phyloP scores from a whole-genome alignment of 75 land plant genomes.

The Sequoiadendron giganteum region DNA sequence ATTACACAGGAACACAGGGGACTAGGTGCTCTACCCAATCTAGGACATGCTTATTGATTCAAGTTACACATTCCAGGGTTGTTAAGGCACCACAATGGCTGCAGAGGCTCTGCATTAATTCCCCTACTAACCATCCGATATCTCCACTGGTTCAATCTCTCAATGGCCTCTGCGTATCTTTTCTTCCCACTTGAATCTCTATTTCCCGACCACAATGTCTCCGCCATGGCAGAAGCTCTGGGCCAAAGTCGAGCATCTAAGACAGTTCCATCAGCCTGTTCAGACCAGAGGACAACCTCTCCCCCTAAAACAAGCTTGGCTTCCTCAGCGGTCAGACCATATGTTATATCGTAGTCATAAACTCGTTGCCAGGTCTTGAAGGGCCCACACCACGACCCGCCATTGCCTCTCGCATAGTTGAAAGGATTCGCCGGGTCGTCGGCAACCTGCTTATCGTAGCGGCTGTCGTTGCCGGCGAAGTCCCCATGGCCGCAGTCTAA shows the following conservation, averaged over 20 bases:
- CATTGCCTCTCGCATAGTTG: constrained; percentile 39
- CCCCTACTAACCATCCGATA: constrained; percentile 70
- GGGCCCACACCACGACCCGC: constrained; percentile 90
- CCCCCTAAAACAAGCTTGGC: constrained; percentile 75
- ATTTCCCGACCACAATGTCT: constrained; percentile 93
- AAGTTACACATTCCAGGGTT: constrained; percentile 82
- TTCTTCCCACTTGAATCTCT: constrained; percentile 48
- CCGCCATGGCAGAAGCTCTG: constrained; percentile 78
- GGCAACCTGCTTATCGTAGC: constrained; percentile 7
- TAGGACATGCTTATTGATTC: constrained; percentile 22
- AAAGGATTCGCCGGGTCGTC: constrained; percentile 13
- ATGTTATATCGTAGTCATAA: constrained; percentile 63
- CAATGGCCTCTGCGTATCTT: constrained; percentile 75
- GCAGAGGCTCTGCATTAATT: constrained; percentile 78
- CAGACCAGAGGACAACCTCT: constrained; percentile 95
- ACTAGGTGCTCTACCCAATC: no score
- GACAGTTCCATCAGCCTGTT: constrained; percentile 75
- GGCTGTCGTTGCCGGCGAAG: constrained; percentile 54
- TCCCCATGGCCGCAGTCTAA: constrained; percentile 88
- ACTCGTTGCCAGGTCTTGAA: constrained; percentile 80
- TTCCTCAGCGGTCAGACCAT: constrained; percentile 49
- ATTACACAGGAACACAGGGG: no score
- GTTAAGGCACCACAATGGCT: constrained; percentile 82
- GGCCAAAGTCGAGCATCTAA: constrained; percentile 80
- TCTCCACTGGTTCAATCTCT: constrained; percentile 84